Conservation (phyloP, 78 protist genomes). For the Dictyostelium intermedium region DNA sequence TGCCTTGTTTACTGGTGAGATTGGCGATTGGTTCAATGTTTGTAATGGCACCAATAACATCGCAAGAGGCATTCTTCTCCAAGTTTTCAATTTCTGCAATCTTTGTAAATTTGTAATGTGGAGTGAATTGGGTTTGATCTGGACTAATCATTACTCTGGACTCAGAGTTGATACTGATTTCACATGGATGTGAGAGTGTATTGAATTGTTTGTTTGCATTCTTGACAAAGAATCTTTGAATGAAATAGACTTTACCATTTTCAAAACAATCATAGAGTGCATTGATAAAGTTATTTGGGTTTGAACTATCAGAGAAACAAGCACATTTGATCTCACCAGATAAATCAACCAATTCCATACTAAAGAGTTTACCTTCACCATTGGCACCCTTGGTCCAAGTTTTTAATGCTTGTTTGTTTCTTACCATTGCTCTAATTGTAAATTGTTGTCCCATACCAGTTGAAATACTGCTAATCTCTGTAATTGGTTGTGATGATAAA, state of each 20-base stretch:
- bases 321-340: constrained; percentile 38
- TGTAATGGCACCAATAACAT: constrained; percentile 12
- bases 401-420: not conserved
- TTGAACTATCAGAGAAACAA: not conserved
- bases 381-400: not conserved
- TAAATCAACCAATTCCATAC: not conserved
- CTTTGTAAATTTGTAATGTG: not conserved
- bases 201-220: not conserved
- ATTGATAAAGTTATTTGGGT: not conserved
- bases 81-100: not conserved
- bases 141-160: not conserved
- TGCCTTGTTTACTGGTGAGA: not conserved
- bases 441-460: not conserved
- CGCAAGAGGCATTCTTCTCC: not conserved
- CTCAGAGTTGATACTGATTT: not conserved
- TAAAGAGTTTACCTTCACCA: not conserved
- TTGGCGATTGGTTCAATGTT: not conserved
- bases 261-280: not conserved
- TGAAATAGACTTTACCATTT: not conserved
- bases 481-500: not conserved
- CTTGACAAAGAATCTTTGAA: not conserved
- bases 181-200: constrained; percentile 4
- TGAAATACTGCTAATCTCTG: not conserved
- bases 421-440: constrained; percentile 12
- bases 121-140: not conserved